Percentiles rank a stretch among this genome's conserved stretches.
phyloP scores from a whole-genome alignment of 192 early-diverging fungal genomes.

The Entophlyctis luteolus region DNA sequence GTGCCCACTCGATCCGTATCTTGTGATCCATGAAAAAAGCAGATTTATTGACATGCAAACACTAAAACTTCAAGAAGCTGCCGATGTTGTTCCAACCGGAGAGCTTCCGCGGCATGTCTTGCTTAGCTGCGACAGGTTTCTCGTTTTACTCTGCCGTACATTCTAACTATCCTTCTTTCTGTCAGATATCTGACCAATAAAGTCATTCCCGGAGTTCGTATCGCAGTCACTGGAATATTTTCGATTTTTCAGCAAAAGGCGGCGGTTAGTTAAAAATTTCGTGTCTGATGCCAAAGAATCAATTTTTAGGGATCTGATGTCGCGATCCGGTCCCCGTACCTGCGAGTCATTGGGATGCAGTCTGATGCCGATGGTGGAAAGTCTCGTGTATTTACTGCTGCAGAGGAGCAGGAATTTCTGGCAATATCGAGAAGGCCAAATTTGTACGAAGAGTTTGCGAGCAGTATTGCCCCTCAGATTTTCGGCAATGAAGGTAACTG shows the following conservation, averaged over 20 bases:
- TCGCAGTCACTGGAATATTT: constrained; percentile 91
- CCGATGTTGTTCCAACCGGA: constrained; percentile 95
- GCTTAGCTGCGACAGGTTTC: constrained; percentile 79
- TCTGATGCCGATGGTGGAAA: constrained; percentile 63
- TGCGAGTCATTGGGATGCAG: constrained; percentile 89
- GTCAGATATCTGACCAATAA: constrained; percentile 72
- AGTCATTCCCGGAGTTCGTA: constrained; percentile 90
- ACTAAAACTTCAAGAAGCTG: constrained; percentile 95
- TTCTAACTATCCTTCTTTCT: background rate
- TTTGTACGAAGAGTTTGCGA: constrained; percentile 87
- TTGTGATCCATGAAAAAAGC: constrained; percentile 93
- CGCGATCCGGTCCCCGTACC: constrained; percentile 89
- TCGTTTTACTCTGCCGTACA: background rate
- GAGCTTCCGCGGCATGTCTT: constrained; percentile 94
- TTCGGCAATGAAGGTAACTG: constrained; percentile 83
- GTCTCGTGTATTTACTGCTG: constrained; percentile 74
- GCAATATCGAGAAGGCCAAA: constrained; percentile 78
- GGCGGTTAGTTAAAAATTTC: constrained; percentile 16
- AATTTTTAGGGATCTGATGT: constrained; percentile 59
- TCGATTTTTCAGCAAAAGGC: constrained; percentile 78
- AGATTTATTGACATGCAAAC: constrained; percentile 95
- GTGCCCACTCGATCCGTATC: constrained; percentile 85
- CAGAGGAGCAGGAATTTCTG: constrained; percentile 92
- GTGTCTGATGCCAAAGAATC: background rate
- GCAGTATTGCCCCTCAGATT: constrained; percentile 94